phyloP scores from a whole-genome alignment of 805 yeast genomes.

The Ogataea henricii region DNA sequence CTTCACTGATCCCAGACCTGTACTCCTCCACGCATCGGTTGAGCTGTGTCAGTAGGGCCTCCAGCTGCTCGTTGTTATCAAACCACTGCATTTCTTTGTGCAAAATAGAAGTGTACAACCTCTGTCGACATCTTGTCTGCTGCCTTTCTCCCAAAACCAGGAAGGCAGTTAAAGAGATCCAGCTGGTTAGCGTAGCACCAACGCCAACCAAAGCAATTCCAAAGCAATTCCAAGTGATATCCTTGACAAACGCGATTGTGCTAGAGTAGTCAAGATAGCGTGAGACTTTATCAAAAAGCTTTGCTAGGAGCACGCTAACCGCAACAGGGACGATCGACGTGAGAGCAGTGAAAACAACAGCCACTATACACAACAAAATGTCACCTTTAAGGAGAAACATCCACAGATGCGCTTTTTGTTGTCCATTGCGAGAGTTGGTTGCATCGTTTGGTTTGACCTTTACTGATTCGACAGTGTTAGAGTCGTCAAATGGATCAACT shows the following conservation, averaged over 20 bases:
- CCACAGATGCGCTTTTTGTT: conserved; percentile 16
- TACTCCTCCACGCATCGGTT: conserved; percentile 76
- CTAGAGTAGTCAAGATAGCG: conserved; percentile 1
- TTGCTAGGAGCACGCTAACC: conserved; percentile 66
- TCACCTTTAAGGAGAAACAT: conserved; percentile 33
- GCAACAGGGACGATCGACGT: conserved; percentile 63
- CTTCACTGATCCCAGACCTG: conserved; percentile 67
- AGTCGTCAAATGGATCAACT: conserved; percentile 3
- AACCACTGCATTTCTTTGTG: conserved; percentile 58
- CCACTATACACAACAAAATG: conserved; percentile 20
- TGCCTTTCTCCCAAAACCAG: conserved; percentile 72
- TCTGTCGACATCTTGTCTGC: conserved; percentile 54
- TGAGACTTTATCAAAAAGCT: conserved; percentile 52
- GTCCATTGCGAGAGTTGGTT: neutral
- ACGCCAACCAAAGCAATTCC: conserved; percentile 48
- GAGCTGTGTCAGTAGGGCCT: conserved; percentile 65
- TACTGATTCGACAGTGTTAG: too few relatives aligned
- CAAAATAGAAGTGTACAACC: conserved; percentile 48
- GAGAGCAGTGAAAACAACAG: conserved; percentile 37
- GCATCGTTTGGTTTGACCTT: too few relatives aligned
- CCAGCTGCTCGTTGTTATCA: conserved; percentile 53
- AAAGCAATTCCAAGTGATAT: conserved; percentile 39
- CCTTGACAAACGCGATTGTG: conserved; percentile 34
- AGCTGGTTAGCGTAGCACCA: conserved; percentile 44
- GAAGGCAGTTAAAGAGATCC: conserved; percentile 65